These are phyloP conservation scores for Pestalotiopsis sp. DNA, from an alignment of 2,329 filamentous ascomycete genomes.

Conservation along the genomic window DNA sequence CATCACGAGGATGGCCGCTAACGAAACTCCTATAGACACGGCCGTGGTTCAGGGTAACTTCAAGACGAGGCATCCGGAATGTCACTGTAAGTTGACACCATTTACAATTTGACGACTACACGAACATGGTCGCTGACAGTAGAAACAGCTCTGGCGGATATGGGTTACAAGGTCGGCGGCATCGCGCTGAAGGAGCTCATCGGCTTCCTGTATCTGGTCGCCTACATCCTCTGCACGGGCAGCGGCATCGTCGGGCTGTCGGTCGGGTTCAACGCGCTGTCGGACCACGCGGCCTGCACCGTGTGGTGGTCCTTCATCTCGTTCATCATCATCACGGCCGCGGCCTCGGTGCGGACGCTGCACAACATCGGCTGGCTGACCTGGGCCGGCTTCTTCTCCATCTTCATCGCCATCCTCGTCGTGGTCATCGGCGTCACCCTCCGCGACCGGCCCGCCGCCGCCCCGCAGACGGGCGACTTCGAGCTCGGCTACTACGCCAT, in stretches of 20 bases:
- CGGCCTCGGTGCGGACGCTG: constrained; percentile 53
- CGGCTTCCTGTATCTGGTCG: constrained; percentile 58
- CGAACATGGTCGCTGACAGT: not conserved
- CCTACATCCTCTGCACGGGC: constrained; percentile 58
- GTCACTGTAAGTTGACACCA: constrained; percentile 29
- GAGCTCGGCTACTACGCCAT: constrained; percentile 60
- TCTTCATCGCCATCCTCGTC: constrained; percentile 59
- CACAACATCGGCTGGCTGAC: constrained; percentile 63
- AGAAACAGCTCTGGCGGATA: constrained; percentile 45
- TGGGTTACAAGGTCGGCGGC: constrained; percentile 60
- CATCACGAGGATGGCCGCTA: not conserved
- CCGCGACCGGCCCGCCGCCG: constrained; percentile 58
- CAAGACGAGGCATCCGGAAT: constrained; percentile 38
- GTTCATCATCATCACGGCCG: constrained; percentile 48
- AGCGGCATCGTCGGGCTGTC: constrained; percentile 63
- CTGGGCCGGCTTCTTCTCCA: constrained; percentile 59
- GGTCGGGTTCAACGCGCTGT: constrained; percentile 62
- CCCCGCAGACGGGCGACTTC: constrained; percentile 58
- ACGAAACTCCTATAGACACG: constrained; percentile 26
- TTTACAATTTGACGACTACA: not conserved
- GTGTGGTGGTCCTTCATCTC: constrained; percentile 59
- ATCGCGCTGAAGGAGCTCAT: constrained; percentile 52
- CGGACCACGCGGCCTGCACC: constrained; percentile 59
- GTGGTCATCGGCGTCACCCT: constrained; percentile 59
- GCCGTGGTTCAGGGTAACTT: constrained; percentile 42